Percentiles rank a stretch among this genome's conserved stretches.
phyloP scores from a whole-genome alignment of 1,139 yeast species.

The Kurtzmaniella quercitrusa region DNA sequence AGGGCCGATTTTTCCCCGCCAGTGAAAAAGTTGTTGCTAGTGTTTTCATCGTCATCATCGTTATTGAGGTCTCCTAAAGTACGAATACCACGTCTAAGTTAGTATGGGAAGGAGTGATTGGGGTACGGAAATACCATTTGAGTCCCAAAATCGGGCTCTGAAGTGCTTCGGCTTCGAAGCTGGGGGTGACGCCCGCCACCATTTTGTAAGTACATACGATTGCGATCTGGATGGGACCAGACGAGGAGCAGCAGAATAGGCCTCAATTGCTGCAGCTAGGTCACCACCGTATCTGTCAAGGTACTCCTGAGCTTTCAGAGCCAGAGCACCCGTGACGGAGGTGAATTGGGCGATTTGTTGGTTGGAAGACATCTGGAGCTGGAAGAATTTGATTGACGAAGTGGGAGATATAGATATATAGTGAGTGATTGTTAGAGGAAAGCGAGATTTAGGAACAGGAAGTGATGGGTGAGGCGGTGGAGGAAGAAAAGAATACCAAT shows the following conservation, averaged over 20 bases:
- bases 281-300: constrained; percentile 35
- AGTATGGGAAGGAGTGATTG: neutral
- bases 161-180: too few species aligned
- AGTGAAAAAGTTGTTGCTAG: constrained; percentile 76
- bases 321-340: constrained; percentile 34
- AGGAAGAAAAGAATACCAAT: too few species aligned
- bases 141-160: too few species aligned
- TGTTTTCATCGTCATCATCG: constrained; percentile 60
- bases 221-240: neutral
- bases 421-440: neutral
- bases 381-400: neutral
- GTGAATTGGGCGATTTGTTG: constrained; percentile 50
- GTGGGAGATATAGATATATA: too few species aligned
- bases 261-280: constrained; percentile 40
- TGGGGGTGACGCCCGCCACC: constrained; percentile 2
- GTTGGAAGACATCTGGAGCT: constrained; percentile 17
- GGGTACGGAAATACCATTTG: too few species aligned
- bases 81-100: constrained; percentile 22
- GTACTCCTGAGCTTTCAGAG: constrained; percentile 40
- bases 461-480: too few species aligned
- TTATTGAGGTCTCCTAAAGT: constrained; percentile 54
- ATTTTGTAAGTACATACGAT: neutral
- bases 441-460: too few species aligned
- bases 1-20: constrained; percentile 95
- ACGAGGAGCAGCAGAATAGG: constrained; percentile 26